Base-by-base conservation (phyloP, 23 red algal genomes). In the Pyropia haitanensis region DNA sequence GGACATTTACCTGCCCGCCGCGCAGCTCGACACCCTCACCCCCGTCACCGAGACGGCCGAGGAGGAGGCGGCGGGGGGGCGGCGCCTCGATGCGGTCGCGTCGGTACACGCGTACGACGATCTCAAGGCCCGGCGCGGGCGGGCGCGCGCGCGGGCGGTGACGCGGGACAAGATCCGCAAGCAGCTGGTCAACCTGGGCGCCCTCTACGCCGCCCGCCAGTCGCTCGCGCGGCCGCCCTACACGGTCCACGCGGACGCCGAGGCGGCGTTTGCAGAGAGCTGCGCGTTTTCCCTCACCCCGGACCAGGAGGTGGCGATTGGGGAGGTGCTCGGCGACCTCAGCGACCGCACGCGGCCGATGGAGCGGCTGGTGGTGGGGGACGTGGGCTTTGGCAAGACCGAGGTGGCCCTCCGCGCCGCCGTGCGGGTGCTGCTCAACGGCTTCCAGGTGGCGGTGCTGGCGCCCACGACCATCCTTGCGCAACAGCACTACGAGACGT, bases 321-420 rank as follows among this genome's bases (percentile, higher is more conserved):
- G 32, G 25, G 85, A 98, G 48, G 34, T 98, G 49, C 50, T 78
- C 13, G 22, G 51, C 14, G 87, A 98, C 28, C 69, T 98, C 49
- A 81, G 79, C 75, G 74, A 90, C 25, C 60, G 63, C 27, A 8
- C 51, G 0, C 33, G 33, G 18, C 94, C 94, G 15, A 98, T 98
- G 94, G 94, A 98, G 31, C 66, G 94, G 26, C 69, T 98, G 19
- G 58, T 98, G 23, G 91, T 87, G 64, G 94, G 94, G 9, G 94
- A 98, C 78, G 94, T 98, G 18, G 94, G 94, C 14, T 89, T 98
- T 50, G 94, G 94, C 49, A 98, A 98, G 63, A 98, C 94, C 25
- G 94, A 98, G 72, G 94, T 98, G 53, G 94, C 94, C 15, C 56
- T 98, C 32, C 80, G 82, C 0, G 94, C 94, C 1, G 80, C 80